A percentile compares a stretch with the other conserved stretches of the same genome.
Evolutionary conservation across 1,139 yeast species (phyloP).

Genomic region (Blastobotrys malaysiensis): DNA sequence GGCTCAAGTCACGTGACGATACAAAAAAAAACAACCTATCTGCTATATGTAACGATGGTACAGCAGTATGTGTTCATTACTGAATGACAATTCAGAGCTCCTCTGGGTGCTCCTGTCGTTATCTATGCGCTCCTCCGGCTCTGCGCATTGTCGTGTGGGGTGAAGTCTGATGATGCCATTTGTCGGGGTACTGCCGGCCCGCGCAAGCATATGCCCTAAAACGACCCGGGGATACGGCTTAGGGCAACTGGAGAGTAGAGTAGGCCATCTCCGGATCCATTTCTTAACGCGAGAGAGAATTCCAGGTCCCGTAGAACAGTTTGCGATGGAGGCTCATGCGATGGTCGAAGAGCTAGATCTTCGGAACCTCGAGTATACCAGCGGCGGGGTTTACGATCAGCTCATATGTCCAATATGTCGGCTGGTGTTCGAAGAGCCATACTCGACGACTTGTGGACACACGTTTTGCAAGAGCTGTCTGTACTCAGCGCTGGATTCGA

Average conservation of each 20-base stretch:
- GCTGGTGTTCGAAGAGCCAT: constrained; percentile 31
- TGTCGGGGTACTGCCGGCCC: not conserved
- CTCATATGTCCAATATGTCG: constrained; percentile 35
- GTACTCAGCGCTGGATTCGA: constrained; percentile 15
- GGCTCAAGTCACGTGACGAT: not conserved
- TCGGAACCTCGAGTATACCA: constrained; percentile 31
- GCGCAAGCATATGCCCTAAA: not conserved
- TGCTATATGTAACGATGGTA: too few species aligned
- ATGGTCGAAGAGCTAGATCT: constrained; percentile 8
- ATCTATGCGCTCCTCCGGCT: too few species aligned
- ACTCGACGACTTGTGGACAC: constrained; percentile 34
- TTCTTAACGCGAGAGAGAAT: not conserved
- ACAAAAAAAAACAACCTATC: too few species aligned
- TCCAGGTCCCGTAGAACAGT: constrained; percentile 3
- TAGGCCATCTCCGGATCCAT: not conserved
- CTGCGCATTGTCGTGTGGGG: not conserved
- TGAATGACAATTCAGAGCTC: too few species aligned
- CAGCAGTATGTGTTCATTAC: too few species aligned
- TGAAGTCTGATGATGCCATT: not conserved
- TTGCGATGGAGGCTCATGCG: not conserved
- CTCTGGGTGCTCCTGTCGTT: too few species aligned
- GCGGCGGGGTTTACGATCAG: constrained; percentile 39
- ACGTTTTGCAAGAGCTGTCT: constrained; percentile 32
- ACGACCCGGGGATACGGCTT: not conserved
- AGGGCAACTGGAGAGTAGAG: not conserved